Conservation (phyloP, 75 land plant species). For the Adiantum capillusveneris region DNA sequence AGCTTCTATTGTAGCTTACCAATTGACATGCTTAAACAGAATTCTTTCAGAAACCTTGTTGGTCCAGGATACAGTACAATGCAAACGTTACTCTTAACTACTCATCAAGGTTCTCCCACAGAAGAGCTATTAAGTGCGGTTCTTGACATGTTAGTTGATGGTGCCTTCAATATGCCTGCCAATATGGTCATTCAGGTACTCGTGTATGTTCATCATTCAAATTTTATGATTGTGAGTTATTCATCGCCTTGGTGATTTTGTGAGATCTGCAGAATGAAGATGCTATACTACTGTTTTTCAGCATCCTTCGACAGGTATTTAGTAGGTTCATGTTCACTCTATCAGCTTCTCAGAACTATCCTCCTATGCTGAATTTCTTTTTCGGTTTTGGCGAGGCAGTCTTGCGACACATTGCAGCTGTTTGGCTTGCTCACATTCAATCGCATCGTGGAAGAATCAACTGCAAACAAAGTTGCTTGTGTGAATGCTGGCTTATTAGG, state of each 20-base stretch:
- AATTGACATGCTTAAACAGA: constrained; percentile 36
- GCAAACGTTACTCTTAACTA: constrained; percentile 71
- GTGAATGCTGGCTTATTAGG: constrained; percentile 79
- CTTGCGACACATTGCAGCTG: constrained; percentile 58
- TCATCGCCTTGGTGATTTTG: too few species aligned
- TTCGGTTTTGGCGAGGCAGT: constrained; percentile 19
- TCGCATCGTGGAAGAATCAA: constrained; percentile 67
- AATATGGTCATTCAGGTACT: constrained; percentile 69
- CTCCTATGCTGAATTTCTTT: too few species aligned
- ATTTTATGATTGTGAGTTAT: too few species aligned
- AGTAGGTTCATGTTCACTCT: neutral
- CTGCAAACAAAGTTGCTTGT: constrained; percentile 78
- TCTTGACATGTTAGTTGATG: constrained; percentile 95
- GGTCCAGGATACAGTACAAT: constrained; percentile 79
- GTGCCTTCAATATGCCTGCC: constrained; percentile 40
- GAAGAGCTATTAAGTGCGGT: constrained; percentile 58
- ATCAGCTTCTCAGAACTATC: too few species aligned
- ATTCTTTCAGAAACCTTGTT: constrained; percentile 75
- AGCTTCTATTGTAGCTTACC: neutral
- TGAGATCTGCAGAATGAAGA: constrained; percentile 81
- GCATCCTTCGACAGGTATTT: constrained; percentile 67
- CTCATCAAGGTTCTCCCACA: constrained; percentile 64
- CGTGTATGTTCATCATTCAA: too few species aligned
- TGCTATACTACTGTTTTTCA: constrained; percentile 65
- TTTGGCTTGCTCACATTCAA: constrained; percentile 62